phyloP scores from a whole-genome alignment of 495 filamentous ascomycete genomes.

The Penicillium dipodomyicola region DNA sequence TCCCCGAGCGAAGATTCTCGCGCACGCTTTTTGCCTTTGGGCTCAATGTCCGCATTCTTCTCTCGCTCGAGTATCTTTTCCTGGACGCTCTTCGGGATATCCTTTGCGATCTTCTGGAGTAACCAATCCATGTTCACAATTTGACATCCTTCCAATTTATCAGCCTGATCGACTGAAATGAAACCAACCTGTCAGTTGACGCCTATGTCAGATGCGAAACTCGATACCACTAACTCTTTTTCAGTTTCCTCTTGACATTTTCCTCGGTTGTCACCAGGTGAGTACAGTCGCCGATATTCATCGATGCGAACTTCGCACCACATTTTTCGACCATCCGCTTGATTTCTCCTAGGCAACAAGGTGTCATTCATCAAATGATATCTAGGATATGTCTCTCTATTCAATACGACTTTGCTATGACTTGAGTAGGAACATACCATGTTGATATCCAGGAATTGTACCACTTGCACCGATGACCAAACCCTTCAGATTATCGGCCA shows the following conservation, averaged over 20 bases:
- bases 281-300: constrained; percentile 10
- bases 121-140: constrained; percentile 17
- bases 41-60: not conserved
- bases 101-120: not conserved
- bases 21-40: constrained; percentile 6
- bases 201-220: not conserved
- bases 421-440: constrained; percentile 32
- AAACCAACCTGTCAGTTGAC: not conserved
- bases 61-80: not conserved
- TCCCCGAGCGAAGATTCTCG: not conserved
- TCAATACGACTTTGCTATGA: not conserved
- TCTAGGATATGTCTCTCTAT: not conserved
- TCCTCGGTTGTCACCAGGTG: constrained; percentile 18
- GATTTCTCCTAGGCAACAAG: constrained; percentile 2
- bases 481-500: constrained; percentile 32
- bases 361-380: not conserved
- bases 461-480: constrained; percentile 57
- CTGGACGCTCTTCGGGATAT: not conserved
- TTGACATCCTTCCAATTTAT: not conserved
- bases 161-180: constrained; percentile 9
- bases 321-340: constrained; percentile 8
- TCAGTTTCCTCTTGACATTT: not conserved
- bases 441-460: constrained; percentile 51
- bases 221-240: constrained; percentile 14
- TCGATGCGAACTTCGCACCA: constrained; percentile 9